These are phyloP conservation scores for Fusarium sp. DNA, from an alignment of 2,329 filamentous ascomycete genomes.

Conservation along the genomic window DNA sequence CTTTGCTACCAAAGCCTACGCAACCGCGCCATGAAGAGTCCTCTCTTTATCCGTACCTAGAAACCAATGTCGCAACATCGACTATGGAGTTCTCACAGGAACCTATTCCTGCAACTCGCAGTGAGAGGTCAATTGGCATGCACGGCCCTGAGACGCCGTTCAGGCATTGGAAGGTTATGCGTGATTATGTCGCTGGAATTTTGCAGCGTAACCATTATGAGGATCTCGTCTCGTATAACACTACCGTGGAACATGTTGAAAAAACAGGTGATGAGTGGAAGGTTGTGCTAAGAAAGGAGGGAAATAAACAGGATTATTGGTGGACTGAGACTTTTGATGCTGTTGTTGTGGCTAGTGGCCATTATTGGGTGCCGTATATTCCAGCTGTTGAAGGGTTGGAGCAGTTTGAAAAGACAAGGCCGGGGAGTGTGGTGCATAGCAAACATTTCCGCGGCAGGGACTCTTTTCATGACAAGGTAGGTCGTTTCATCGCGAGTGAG, in stretches of 20 bases:
- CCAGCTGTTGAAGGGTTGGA: conserved; percentile 63
- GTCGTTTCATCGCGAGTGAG: neutral
- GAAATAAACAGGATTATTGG: conserved; percentile 65
- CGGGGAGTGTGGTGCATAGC: conserved; percentile 67
- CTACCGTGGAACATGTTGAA: conserved; percentile 71
- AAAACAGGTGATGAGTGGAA: conserved; percentile 65
- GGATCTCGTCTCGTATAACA: conserved; percentile 66
- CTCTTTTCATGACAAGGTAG: conserved; percentile 60
- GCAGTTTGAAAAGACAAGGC: conserved; percentile 59
- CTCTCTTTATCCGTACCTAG: conserved; percentile 72
- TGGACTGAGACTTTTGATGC: conserved; percentile 74
- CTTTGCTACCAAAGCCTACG: conserved; percentile 56
- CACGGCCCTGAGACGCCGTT: conserved; percentile 73
- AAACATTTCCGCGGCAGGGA: conserved; percentile 66
- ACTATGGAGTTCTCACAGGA: conserved; percentile 73
- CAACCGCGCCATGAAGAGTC: conserved; percentile 68
- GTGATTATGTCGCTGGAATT: conserved; percentile 66
- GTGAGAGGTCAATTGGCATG: conserved; percentile 49
- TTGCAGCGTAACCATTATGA: conserved; percentile 67
- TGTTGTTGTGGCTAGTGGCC: conserved; percentile 70
- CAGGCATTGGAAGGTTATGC: conserved; percentile 70
- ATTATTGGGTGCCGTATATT: conserved; percentile 71
- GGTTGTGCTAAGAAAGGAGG: conserved; percentile 60
- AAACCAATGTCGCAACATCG: conserved; percentile 72
- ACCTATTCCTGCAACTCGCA: conserved; percentile 59